Evolutionary conservation across 2,329 filamentous ascomycete genomes (phyloP), one percentile per base, ranked within the genome.

Genomic region (Falciphora oryzae): DNA sequence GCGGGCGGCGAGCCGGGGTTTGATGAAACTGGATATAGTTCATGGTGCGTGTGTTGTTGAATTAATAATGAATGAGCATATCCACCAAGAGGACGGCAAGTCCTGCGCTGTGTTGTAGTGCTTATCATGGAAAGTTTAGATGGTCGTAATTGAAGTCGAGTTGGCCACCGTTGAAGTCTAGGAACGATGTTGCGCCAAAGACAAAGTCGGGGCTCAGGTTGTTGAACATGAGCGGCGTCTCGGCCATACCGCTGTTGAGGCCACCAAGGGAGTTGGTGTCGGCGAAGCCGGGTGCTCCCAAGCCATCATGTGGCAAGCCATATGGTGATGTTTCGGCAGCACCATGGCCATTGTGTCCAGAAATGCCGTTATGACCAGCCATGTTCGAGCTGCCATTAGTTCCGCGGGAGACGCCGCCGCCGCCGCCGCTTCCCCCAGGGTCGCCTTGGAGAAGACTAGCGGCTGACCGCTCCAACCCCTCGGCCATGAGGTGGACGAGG

Each of bases 401-500:
- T 5, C 18, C 8, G 44, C 44, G 22, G 4, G 44, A n/a, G 18
- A 11, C n/a, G 10, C 8, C 3, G 8, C 7, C 22, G 8, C 7
- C 22, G 22, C 18, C 44, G n/a, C 44, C 44, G 44, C 22, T 25
- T 25, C 44, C n/a, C 7, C 22, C 44, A n/a, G 44, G 8, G 44
- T 53, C 59, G 31, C 28, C 44, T 18, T 61, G 61, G 2, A 62
- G 61, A 8, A 65, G 61, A n/a, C 44, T 63, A 14, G 57, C 28
- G 44, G 44, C 61, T 1, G 62, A 53, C 44, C 57, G 80, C 62
- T 81, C 79, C 6, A 82, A 68, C 0, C 79, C 80, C 4, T 76
- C 73, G 0, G 77, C 79, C 78, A 82, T 81, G 1, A 81, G 71
- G 50, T 79, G 76, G 0, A 79, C 77, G 3, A 82, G 68, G 61